Base-by-base conservation (phyloP, 768 basidiomycete species). In the Serendipita sp. region DNA sequence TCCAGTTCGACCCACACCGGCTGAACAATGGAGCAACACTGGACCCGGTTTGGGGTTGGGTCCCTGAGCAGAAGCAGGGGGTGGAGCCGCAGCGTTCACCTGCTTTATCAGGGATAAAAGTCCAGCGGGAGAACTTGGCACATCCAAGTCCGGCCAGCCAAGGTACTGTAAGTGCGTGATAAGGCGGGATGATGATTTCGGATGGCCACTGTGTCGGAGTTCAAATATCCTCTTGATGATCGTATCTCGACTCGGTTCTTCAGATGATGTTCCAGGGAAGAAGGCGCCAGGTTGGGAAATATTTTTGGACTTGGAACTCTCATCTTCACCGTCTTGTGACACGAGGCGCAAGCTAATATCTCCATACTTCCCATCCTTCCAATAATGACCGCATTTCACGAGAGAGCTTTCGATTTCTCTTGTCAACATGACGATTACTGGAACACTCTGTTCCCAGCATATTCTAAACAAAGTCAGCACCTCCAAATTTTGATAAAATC, bases 381-480 rank as follows among this genome's bases (percentile, higher is more conserved):
- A 98, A 72, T 98, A 98, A 34, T 84, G 77, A 34, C 92, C 90
- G 72, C 95, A 96, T 74, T 98, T 97, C 70, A 92, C 78, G 72
- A 84, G 82, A 18, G 89, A 81, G 60, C 89, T 89, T 72, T 98
- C 95, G 65, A 88, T 79, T 71, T 95, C 90, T 65, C 87, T 86
- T 2, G 95, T 97, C 65, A 98, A 83, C 95, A 97, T 98, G 67
- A 96, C 88, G 68, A 98, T 92, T 60, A 96, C 90, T 67, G 88
- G 86, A 0, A 96, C 89, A 68, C 90, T 87, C 73, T 97, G 93
- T 71, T 97, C 91, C 88, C 92, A 95, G 63, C 88, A 85, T 15
- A 97, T 79, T 37, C 89, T 91, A 30, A 24, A 47, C 11, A 34
- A 30, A 56, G 11, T n/a, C 34, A 15, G 45, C 24, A 53, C 13